These are phyloP conservation scores for Crucibulum parvulum DNA, from an alignment of 1,284 basidiomycete species.

Conservation along the genomic window DNA sequence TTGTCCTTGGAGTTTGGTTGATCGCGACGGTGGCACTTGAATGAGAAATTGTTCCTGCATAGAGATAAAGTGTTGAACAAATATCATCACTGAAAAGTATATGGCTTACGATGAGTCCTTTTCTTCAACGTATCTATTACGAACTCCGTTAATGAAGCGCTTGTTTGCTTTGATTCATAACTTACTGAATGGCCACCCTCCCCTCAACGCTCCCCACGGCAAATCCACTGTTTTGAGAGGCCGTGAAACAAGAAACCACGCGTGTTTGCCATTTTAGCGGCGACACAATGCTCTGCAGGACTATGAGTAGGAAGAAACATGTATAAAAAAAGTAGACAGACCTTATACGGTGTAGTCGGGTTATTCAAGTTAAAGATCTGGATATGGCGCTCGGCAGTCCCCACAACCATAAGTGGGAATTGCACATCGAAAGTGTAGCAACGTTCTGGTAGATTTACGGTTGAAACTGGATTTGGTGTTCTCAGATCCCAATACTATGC, in stretches of 20 bases:
- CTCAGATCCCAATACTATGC: conserved; percentile 91
- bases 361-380: conserved; percentile 89
- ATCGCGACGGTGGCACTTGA: conserved; percentile 94
- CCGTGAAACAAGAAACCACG: conserved; percentile 87
- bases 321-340: conserved; percentile 33
- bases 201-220: conserved; percentile 96
- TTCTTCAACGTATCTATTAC: conserved; percentile 79
- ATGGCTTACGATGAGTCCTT: conserved; percentile 69
- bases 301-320: conserved; percentile 1
- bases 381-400: conserved; percentile 92
- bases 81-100: neutral
- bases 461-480: conserved; percentile 74
- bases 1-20: conserved; percentile 73
- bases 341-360: conserved; percentile 80
- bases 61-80: conserved; percentile 1
- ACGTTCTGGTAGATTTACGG: conserved; percentile 85
- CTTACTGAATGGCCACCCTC: conserved; percentile 94
- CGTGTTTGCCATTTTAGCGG: conserved; percentile 97
- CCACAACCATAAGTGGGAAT: conserved; percentile 91
- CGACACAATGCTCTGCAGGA: conserved; percentile 72
- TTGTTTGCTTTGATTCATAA: conserved; percentile 22
- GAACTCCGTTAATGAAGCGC: neutral
- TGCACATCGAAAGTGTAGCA: conserved; percentile 89
- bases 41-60: conserved; percentile 87
- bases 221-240: conserved; percentile 74